Conservation (phyloP, 495 filamentous ascomycete genomes). For the Hyaloscypha hepaticicola region DNA sequence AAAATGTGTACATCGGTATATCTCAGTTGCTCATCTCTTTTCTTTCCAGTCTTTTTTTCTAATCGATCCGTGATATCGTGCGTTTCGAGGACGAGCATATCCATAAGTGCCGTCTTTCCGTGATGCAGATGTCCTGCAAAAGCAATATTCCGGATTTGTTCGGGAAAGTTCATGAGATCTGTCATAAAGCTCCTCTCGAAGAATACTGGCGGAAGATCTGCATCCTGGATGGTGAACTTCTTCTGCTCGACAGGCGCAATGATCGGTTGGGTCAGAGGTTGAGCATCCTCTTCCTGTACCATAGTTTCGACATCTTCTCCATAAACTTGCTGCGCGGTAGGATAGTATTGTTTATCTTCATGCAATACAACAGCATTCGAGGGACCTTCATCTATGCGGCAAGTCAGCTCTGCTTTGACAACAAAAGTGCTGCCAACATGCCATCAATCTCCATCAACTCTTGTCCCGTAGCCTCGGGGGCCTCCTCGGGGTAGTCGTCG, state of each 20-base stretch:
- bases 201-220: conserved; percentile 81
- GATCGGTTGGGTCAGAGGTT: conserved; percentile 87
- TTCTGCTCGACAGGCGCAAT: conserved; percentile 90
- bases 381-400: conserved; percentile 66
- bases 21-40: conserved; percentile 83
- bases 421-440: conserved; percentile 34
- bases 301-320: conserved; percentile 90
- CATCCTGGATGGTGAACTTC: conserved; percentile 92
- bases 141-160: conserved; percentile 89
- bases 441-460: conserved; percentile 95
- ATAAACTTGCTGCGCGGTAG: conserved; percentile 92
- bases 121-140: conserved; percentile 93
- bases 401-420: conserved; percentile 24
- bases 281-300: conserved; percentile 96
- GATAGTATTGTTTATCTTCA: conserved; percentile 99
- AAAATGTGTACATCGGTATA: conserved; percentile 92
- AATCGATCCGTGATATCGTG: conserved; percentile 78
- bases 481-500: conserved; percentile 66
- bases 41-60: conserved; percentile 76
- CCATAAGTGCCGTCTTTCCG: conserved; percentile 97
- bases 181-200: conserved; percentile 89
- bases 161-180: conserved; percentile 93
- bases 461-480: conserved; percentile 62
- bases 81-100: conserved; percentile 95
- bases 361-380: conserved; percentile 96